A percentile compares a stretch with the other conserved stretches of the same genome.
Conservation (phyloP, 1,284 basidiomycete species). For the Naganishia albida region DNA sequence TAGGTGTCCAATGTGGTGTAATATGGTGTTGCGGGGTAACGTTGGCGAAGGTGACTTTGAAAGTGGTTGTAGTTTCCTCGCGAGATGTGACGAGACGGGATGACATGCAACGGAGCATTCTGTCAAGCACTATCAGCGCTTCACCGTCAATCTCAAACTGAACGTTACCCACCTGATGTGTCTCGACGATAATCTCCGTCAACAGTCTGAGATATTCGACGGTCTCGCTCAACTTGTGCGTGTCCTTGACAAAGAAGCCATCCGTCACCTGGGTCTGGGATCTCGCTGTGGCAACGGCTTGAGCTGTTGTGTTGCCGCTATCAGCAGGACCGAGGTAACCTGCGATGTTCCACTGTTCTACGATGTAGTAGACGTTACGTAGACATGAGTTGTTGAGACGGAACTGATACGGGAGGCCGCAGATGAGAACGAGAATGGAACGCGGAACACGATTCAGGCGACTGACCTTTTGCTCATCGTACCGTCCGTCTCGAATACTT, state of each 20-base stretch:
- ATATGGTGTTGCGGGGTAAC: slow-evolving; percentile 45
- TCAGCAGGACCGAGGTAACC: slow-evolving; percentile 44
- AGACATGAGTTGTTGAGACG: slow-evolving; percentile 58
- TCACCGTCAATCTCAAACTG: neutral
- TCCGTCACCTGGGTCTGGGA: slow-evolving; percentile 61
- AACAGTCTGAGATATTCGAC: slow-evolving; percentile 58
- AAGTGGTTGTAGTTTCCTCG: slow-evolving; percentile 44
- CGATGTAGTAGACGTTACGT: slow-evolving; percentile 59
- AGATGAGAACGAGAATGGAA: neutral
- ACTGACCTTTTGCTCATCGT: slow-evolving; percentile 60
- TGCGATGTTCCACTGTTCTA: slow-evolving; percentile 58
- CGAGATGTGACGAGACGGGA: slow-evolving; percentile 53
- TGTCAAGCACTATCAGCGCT: slow-evolving; percentile 4
- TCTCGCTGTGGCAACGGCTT: slow-evolving; percentile 53
- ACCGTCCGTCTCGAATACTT: slow-evolving; percentile 60
- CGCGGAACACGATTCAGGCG: neutral
- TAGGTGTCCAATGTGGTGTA: slow-evolving; percentile 57
- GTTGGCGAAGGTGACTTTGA: slow-evolving; percentile 48
- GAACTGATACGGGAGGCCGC: slow-evolving; percentile 46
- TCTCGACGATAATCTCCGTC: slow-evolving; percentile 55
- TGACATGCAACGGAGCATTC: slow-evolving; percentile 51
- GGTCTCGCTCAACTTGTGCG: slow-evolving; percentile 56
- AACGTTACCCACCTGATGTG: slow-evolving; percentile 47
- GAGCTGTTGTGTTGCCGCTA: slow-evolving; percentile 32
- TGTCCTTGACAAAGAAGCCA: slow-evolving; percentile 60